A percentile compares a stretch with the other conserved stretches of the same genome.
These are phyloP conservation scores for Trichoderma endophyticum DNA, from an alignment of 2,329 filamentous ascomycete species.

Conservation along the genomic window DNA sequence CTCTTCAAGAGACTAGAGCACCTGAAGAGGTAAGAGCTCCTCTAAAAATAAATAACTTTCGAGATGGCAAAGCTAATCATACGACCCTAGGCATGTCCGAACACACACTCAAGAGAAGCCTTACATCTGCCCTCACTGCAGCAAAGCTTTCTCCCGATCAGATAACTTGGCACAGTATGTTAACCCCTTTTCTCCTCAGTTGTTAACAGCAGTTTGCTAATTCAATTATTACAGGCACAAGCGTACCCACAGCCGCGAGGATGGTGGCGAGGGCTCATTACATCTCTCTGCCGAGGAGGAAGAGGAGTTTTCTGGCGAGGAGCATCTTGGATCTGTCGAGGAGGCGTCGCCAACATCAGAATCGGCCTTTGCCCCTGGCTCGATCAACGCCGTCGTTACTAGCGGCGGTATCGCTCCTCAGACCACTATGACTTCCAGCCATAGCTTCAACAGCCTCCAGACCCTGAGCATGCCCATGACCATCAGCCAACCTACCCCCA, in stretches of 20 bases:
- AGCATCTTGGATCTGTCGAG: slow-evolving; percentile 76
- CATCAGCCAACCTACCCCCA: slow-evolving; percentile 53
- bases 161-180: slow-evolving; percentile 97
- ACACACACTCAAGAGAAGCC: slow-evolving; percentile 99
- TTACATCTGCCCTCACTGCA: slow-evolving; percentile 96
- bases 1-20: slow-evolving; percentile 99
- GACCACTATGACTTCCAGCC: slow-evolving; percentile 26
- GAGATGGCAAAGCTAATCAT: background rate
- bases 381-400: slow-evolving; percentile 47
- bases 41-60: background rate
- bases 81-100: slow-evolving; percentile 77
- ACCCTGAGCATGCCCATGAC: slow-evolving; percentile 64
- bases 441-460: slow-evolving; percentile 56
- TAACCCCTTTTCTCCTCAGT: slow-evolving; percentile 28
- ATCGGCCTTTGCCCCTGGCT: slow-evolving; percentile 53
- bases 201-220: slow-evolving; percentile 23
- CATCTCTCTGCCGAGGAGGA: slow-evolving; percentile 78
- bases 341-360: slow-evolving; percentile 74
- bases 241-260: slow-evolving; percentile 64
- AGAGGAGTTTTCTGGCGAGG: slow-evolving; percentile 78
- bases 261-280: slow-evolving; percentile 56
- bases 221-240: slow-evolving; percentile 68
- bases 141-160: slow-evolving; percentile 96
- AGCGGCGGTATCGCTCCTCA: slow-evolving; percentile 26
- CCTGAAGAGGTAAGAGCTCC: slow-evolving; percentile 80